Conservation (phyloP, 441 rosid genomes). For the Euphorbia schlechtendalii region DNA sequence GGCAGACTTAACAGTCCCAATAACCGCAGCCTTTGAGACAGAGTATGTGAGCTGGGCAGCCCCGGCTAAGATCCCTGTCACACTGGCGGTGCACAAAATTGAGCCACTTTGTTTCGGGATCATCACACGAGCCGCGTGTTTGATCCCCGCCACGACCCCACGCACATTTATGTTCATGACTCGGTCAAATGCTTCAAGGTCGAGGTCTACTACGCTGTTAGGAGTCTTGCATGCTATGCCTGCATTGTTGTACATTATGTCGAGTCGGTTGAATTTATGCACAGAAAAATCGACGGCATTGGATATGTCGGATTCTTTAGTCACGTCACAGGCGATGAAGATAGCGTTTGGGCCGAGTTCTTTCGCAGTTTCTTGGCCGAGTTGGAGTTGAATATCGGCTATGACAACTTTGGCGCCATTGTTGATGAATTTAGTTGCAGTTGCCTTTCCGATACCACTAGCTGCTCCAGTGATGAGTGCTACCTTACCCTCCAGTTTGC, state of each 20-base stretch:
- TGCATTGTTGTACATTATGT: conserved; percentile 81
- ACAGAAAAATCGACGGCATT: conserved; percentile 61
- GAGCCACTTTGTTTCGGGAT: conserved; percentile 55
- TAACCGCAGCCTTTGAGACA: conserved; percentile 50
- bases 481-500: conserved; percentile 77
- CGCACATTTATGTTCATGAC: conserved; percentile 61
- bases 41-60: conserved; percentile 65
- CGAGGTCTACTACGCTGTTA: conserved; percentile 56
- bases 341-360: conserved; percentile 60
- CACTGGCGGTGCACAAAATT: conserved; percentile 69
- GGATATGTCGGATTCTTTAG: conserved; percentile 58
- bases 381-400: conserved; percentile 56
- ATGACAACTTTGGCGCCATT: conserved; percentile 79
- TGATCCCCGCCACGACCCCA: conserved; percentile 62
- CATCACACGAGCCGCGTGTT: conserved; percentile 75
- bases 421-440: conserved; percentile 58
- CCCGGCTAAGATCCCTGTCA: conserved; percentile 64
- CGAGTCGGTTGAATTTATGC: conserved; percentile 42
- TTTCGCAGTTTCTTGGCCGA: conserved; percentile 43
- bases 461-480: conserved; percentile 92
- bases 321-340: conserved; percentile 59
- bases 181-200: conserved; percentile 53
- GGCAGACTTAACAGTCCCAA: conserved; percentile 50
- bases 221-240: conserved; percentile 64
- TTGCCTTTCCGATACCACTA: conserved; percentile 75